Percentiles rank a stretch among this genome's conserved stretches.
Conservation (phyloP, 2,329 filamentous ascomycete species). For the Onygenales sp. region DNA sequence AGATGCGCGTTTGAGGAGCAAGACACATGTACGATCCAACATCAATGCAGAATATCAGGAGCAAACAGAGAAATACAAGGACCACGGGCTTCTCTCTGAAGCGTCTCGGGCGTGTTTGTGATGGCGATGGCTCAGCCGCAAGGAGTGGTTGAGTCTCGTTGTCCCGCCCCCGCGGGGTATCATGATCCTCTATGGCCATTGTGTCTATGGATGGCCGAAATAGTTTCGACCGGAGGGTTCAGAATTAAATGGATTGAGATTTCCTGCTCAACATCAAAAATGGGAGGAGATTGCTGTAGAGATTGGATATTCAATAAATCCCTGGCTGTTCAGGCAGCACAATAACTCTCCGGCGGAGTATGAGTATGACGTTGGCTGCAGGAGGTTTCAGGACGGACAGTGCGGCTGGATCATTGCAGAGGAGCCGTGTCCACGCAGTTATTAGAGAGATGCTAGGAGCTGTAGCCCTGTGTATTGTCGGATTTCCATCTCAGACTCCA, state of each 20-base stretch:
- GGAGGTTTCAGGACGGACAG: not conserved
- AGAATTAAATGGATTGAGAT: too few relatives aligned
- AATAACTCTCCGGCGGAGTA: not conserved
- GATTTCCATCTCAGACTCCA: too few relatives aligned
- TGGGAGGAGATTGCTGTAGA: not conserved
- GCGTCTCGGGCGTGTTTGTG: not conserved
- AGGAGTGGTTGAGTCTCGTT: not conserved
- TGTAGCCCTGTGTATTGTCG: too few relatives aligned
- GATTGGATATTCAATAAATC: not conserved
- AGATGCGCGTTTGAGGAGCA: constrained; percentile 32
- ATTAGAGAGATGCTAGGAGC: too few relatives aligned
- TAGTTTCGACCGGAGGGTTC: too few relatives aligned
- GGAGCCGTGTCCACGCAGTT: too few relatives aligned
- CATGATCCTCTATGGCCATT: not conserved
- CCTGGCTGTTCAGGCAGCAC: not conserved
- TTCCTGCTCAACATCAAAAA: not conserved
- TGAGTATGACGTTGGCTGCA: not conserved
- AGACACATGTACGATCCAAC: constrained; percentile 8
- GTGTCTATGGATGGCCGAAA: not conserved
- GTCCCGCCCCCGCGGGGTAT: not conserved
- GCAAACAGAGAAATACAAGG: constrained; percentile 7
- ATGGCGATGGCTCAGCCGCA: not conserved
- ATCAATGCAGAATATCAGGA: constrained; percentile 6
- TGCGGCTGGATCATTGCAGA: not conserved
- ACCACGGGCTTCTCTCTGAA: constrained; percentile 4